Base-by-base conservation (phyloP, 108 stramenopile species). In the Cylindrotheca closterium region DNA sequence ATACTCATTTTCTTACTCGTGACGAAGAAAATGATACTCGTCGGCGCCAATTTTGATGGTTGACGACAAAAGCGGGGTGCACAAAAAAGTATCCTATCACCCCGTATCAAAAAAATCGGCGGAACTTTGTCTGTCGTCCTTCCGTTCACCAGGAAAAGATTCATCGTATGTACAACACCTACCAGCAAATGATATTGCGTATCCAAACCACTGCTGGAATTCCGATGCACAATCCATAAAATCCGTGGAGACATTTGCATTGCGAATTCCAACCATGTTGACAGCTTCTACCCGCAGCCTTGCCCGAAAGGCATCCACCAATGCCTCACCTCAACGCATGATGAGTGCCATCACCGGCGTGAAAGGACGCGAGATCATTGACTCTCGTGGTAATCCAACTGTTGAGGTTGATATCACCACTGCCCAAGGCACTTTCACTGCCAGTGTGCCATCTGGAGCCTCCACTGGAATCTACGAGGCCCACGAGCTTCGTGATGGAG, bases 321-420 rank as follows among this genome's bases (percentile, higher is more conserved):
- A n/a, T 28, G 74, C 51, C 61, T 45, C 65, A 4, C 29, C 37
- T 25, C 65, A 66, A 64, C 68, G 75, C 51, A 54, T 61, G 55
- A 79, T 79, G 79, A 65, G 62, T 18, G 70, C 92, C 64, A 96
- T 98, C 77, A 96, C 96, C 30, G 88, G 78, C 26, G 87, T 97
- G 30, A 64, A 78, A 37, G 99, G 93, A 5, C 96, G 99, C 46
- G 93, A 96, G 73, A 97, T 99, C 70, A 93, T 99, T 54, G 99
- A 99, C 74, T 97, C 96, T 53, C 91, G 99, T 57, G 99, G 99
- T 28, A 99, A 99, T 79, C 99, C 99, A 29, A 99, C 99, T 49
- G 98, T 99, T 56, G 99, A 99, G 82, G 92, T 93, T 28, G 92
- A 90, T 55, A 78, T 95, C 54, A 91, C 86, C 53, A 95, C 94